Conservation (phyloP, 2,329 filamentous ascomycete genomes). For the Thelonectria blattea region DNA sequence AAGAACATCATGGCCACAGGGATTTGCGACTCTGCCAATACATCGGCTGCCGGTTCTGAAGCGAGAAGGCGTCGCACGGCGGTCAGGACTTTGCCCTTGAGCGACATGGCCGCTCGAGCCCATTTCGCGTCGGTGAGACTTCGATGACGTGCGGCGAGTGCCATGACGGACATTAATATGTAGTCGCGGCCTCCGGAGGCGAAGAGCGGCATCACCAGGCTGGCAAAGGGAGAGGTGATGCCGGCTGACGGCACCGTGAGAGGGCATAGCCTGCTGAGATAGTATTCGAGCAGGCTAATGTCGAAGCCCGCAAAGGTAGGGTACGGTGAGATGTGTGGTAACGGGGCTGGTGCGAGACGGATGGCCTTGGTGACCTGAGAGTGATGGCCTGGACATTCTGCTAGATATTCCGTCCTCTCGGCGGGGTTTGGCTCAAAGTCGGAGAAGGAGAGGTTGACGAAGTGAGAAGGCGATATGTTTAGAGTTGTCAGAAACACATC, state of each 20-base stretch:
- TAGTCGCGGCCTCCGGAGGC: constrained; percentile 27
- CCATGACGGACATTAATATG: constrained; percentile 29
- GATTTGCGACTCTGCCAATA: constrained; percentile 28
- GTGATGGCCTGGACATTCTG: neutral
- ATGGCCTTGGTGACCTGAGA: neutral
- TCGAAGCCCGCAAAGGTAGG: constrained; percentile 20
- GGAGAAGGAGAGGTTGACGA: constrained; percentile 1
- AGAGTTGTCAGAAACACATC: constrained; percentile 1
- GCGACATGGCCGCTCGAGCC: constrained; percentile 24
- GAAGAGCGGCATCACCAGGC: constrained; percentile 31
- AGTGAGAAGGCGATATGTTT: neutral
- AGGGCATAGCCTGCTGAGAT: constrained; percentile 29
- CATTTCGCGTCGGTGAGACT: constrained; percentile 27
- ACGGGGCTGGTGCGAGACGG: neutral
- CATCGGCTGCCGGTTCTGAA: constrained; percentile 18
- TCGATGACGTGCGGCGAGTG: constrained; percentile 31
- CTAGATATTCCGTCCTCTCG: neutral
- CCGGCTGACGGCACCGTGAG: constrained; percentile 30
- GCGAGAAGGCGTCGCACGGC: constrained; percentile 18
- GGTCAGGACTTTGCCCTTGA: constrained; percentile 28
- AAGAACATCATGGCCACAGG: constrained; percentile 36
- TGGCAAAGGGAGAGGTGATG: constrained; percentile 27
- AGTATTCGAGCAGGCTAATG: constrained; percentile 31
- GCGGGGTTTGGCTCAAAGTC: constrained; percentile 5
- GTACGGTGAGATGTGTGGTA: constrained; percentile 16